A percentile compares a stretch with the other conserved stretches of the same genome.
Conservation (phyloP, 768 basidiomycete species). For the Boletellus ananas region DNA sequence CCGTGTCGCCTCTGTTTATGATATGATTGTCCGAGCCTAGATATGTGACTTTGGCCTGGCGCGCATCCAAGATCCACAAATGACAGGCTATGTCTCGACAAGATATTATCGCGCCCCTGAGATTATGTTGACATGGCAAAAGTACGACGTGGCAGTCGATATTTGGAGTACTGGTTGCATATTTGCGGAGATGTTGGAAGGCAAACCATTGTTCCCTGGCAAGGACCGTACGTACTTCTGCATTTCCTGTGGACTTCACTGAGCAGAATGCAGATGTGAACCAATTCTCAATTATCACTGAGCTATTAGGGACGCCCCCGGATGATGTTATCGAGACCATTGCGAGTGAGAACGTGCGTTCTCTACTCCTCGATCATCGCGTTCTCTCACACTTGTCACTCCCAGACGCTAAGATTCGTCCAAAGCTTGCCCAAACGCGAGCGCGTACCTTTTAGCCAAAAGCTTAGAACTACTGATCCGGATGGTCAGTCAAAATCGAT, state of each 20-base stretch:
- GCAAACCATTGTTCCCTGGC: conserved; percentile 97
- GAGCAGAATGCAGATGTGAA: conserved; percentile 78
- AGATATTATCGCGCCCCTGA: conserved; percentile 98
- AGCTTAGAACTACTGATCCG: conserved; percentile 83
- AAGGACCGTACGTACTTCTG: conserved; percentile 84
- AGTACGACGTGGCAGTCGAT: conserved; percentile 99
- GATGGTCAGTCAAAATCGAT: conserved; percentile 52
- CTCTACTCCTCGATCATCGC: not conserved
- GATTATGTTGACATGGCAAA: conserved; percentile 99
- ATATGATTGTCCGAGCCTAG: conserved; percentile 36
- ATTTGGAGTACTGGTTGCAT: conserved; percentile 99
- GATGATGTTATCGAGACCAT: conserved; percentile 99
- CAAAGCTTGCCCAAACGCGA: conserved; percentile 95
- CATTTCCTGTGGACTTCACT: not conserved
- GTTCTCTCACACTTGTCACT: conserved; percentile 12
- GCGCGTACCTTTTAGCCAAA: conserved; percentile 91
- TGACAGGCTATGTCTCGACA: conserved; percentile 99
- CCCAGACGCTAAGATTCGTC: conserved; percentile 95
- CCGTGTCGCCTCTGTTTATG: not conserved
- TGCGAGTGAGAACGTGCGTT: conserved; percentile 88
- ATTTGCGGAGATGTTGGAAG: conserved; percentile 99
- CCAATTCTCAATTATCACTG: conserved; percentile 99
- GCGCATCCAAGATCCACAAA: conserved; percentile 98
- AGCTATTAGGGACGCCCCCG: conserved; percentile 95
- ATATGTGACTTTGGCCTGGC: conserved; percentile 99